Evolutionary conservation across 164 flowering plant genomes (phyloP).

Genomic region (Vitis cinerea): DNA sequence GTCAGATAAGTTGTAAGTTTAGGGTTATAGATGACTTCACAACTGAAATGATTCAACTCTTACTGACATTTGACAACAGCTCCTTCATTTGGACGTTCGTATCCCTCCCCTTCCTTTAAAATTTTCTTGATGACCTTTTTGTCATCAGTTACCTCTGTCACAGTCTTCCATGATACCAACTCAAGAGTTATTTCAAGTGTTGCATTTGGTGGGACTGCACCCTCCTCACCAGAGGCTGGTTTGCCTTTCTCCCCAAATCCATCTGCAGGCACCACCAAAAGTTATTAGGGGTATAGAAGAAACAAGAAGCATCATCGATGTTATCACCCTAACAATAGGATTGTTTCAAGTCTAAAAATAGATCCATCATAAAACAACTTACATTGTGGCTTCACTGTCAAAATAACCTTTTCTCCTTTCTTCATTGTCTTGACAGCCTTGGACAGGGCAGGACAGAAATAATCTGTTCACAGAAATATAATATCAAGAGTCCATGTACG

Average conservation of each 20-base stretch:
- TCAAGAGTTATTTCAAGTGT: constrained; percentile 61
- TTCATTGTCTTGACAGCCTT: constrained; percentile 95
- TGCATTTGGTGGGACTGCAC: constrained; percentile 80
- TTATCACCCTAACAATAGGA: no score
- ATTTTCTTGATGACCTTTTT: constrained; percentile 85
- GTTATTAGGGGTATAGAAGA: neutral
- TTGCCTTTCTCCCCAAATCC: constrained; percentile 89
- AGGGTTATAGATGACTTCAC: no score
- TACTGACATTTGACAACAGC: constrained; percentile 62
- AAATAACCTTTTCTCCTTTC: constrained; percentile 79
- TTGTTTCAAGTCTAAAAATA: no score
- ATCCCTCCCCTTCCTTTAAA: constrained; percentile 91
- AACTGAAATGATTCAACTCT: neutral
- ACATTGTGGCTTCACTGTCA: constrained; percentile 95
- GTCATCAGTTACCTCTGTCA: constrained; percentile 76
- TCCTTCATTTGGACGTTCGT: constrained; percentile 86
- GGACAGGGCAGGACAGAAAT: constrained; percentile 79
- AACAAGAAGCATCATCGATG: no score
- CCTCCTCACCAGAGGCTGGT: constrained; percentile 55
- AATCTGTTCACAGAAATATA: constrained; percentile 37
- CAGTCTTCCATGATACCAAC: constrained; percentile 88
- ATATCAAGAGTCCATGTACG: neutral
- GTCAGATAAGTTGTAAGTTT: no score
- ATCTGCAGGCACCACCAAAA: constrained; percentile 42
- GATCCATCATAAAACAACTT: constrained; percentile 13